Evolutionary conservation across 202 grass and related monocot genomes (phyloP), one percentile per base, ranked within the genome.

Genomic region (Setaria italica): DNA sequence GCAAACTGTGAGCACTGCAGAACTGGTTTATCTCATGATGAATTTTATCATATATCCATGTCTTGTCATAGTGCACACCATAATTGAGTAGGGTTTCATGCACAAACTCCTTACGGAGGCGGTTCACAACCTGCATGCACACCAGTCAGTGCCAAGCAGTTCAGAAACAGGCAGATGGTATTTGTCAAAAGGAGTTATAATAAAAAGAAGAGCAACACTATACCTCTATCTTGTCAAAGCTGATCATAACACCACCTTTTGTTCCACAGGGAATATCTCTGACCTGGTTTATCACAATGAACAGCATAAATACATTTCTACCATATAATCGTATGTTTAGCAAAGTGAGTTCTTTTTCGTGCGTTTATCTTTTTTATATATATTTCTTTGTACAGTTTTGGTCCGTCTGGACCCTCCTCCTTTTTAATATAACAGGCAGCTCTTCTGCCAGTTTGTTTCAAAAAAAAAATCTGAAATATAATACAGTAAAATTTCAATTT

Each of bases 221-320:
- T 93, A 97, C 97, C 94, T 99, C 97, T 86, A 99, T 94, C 88
- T 99, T 99, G 79, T 99, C 97, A 85, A 99, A 99, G 92, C 97
- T 99, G 88, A 99, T 99, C 97, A 99, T 99, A 78, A 99, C 97
- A 91, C 97, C 97, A 82, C 97, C 97, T 84, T 94, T 99, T 63
- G 97, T 99, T 86, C 97, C 97, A 85, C 97, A 97, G 71, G 97
- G 97, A 79, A 99, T 99, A 91, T 94, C 89, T 87, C 84, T 99
- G 63, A 99, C 97, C 97, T 99, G 85, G 85, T 87, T 87, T 62
- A 73, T 14, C 11, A 72, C 5, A 59, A 67, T 50, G 5, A 82
- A 46, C 15, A 84, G 34, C 30, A 85, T 79, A 47, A 62, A 74
- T 72, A 62, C 21, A 74, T 21, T 46, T 80, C 14, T 82, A 46